A percentile compares a stretch with the other conserved stretches of the same genome.
Conservation (phyloP, 306 rosid genomes). For the Prunus mongolica region DNA sequence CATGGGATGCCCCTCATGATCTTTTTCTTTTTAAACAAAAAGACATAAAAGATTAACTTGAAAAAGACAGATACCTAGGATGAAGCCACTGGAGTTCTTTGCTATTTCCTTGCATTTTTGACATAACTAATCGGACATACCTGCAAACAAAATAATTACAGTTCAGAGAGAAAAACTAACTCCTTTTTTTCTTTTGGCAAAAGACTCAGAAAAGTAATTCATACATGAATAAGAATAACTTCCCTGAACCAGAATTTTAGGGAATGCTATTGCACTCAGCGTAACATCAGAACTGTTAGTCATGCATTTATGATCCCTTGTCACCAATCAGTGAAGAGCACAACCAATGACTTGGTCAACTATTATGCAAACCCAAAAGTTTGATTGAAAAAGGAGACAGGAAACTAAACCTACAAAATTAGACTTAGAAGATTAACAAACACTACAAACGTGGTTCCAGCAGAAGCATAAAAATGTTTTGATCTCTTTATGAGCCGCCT, state of each 20-base stretch:
- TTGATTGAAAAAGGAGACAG: too few relatives aligned
- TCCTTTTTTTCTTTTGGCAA: neutral
- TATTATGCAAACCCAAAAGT: neutral
- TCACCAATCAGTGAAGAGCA: neutral
- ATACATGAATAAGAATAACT: neutral
- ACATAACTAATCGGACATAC: constrained; percentile 75
- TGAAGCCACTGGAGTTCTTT: constrained; percentile 64
- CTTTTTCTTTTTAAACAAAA: neutral
- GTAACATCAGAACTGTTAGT: neutral
- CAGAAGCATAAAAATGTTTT: neutral
- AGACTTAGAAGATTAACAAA: too few relatives aligned
- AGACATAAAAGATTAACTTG: neutral
- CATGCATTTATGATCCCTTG: neutral
- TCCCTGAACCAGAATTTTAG: neutral
- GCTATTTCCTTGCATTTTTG: constrained; percentile 51
- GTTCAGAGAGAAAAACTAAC: neutral
- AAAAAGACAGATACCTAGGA: constrained; percentile 48
- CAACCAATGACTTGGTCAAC: neutral
- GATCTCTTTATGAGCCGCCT: neutral
- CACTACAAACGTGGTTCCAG: neutral
- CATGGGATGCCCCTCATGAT: neutral
- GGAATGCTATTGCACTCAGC: neutral
- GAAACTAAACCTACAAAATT: too few relatives aligned
- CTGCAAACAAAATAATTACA: constrained; percentile 37
- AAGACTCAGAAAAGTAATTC: neutral